phyloP scores from a whole-genome alignment of 2,329 filamentous ascomycete species.

The Aspergillus sp. region DNA sequence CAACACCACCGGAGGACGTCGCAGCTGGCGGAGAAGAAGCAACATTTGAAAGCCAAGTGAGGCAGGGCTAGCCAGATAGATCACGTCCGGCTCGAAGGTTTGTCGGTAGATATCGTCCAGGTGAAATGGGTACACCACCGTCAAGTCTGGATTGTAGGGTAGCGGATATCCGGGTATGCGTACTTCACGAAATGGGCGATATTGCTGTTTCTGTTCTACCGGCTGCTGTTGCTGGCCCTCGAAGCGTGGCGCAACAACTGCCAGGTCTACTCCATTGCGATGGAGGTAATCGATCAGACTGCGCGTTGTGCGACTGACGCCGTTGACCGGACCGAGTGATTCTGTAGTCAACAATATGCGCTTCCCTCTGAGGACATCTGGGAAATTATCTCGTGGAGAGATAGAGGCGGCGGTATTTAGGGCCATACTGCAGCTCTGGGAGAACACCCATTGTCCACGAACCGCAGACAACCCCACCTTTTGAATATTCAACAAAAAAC shows the following conservation, averaged over 20 bases:
- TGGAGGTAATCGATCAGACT: constrained; percentile 63
- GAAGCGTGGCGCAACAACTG: constrained; percentile 58
- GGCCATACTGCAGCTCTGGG: neutral
- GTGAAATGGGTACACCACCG: constrained; percentile 62
- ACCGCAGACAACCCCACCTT: neutral
- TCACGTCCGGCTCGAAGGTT: constrained; percentile 60
- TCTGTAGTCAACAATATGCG: constrained; percentile 62
- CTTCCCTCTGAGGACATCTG: constrained; percentile 49
- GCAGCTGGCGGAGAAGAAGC: constrained; percentile 59
- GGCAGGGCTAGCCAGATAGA: constrained; percentile 64
- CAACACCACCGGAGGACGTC: constrained; percentile 51
- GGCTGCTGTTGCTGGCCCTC: constrained; percentile 40
- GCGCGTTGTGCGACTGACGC: constrained; percentile 63
- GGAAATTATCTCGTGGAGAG: constrained; percentile 27
- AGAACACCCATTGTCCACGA: neutral
- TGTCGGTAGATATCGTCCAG: constrained; percentile 54
- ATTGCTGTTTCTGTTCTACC: constrained; percentile 15
- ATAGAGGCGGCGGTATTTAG: neutral
- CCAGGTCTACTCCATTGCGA: constrained; percentile 56
- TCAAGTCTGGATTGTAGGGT: constrained; percentile 65
- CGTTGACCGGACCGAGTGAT: constrained; percentile 65
- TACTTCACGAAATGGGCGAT: constrained; percentile 40
- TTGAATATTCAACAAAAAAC: neutral
- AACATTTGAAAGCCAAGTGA: constrained; percentile 65
- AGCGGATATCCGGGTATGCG: constrained; percentile 59